phyloP scores from a whole-genome alignment of 176 grass and related monocot species.

The Phoenix roebelenii region DNA sequence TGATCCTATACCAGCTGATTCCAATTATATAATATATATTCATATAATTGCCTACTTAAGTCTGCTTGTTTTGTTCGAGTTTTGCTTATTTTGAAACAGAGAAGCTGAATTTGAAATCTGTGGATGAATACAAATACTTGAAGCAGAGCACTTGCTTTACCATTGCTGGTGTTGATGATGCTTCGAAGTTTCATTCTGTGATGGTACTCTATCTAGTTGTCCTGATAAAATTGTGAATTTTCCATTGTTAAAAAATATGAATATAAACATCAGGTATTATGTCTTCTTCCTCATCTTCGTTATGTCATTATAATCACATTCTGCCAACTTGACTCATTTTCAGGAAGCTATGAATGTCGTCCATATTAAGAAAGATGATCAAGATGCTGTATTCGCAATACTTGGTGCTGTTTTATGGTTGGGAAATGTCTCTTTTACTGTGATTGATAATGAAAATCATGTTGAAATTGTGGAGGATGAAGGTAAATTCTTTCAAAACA shows the following conservation, averaged over 20 bases:
- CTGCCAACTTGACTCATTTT: constrained; percentile 27
- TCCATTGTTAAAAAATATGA: too few relatives aligned
- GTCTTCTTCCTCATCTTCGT: constrained; percentile 15
- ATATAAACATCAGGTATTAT: too few relatives aligned
- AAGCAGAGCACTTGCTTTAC: constrained; percentile 91
- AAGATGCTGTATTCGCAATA: constrained; percentile 85
- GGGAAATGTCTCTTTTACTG: constrained; percentile 78
- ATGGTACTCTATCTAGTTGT: constrained; percentile 28
- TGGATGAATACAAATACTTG: constrained; percentile 88
- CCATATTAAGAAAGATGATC: constrained; percentile 91
- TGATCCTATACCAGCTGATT: too few relatives aligned
- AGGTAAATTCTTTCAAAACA: constrained; percentile 37
- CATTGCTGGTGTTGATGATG: constrained; percentile 89
- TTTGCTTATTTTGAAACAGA: constrained; percentile 32
- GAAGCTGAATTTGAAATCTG: constrained; percentile 88
- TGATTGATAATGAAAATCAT: constrained; percentile 96
- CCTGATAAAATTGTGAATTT: neutral
- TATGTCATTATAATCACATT: constrained; percentile 13
- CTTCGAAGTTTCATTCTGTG: constrained; percentile 68
- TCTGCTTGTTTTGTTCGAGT: constrained; percentile 15
- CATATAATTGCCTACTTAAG: neutral
- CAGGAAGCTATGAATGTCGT: constrained; percentile 95
- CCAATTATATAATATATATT: too few relatives aligned
- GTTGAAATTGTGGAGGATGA: constrained; percentile 82
- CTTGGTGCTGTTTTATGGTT: constrained; percentile 84